Evolutionary conservation across 768 basidiomycete genomes (phyloP).

Genomic region (Amanita rubescens): DNA sequence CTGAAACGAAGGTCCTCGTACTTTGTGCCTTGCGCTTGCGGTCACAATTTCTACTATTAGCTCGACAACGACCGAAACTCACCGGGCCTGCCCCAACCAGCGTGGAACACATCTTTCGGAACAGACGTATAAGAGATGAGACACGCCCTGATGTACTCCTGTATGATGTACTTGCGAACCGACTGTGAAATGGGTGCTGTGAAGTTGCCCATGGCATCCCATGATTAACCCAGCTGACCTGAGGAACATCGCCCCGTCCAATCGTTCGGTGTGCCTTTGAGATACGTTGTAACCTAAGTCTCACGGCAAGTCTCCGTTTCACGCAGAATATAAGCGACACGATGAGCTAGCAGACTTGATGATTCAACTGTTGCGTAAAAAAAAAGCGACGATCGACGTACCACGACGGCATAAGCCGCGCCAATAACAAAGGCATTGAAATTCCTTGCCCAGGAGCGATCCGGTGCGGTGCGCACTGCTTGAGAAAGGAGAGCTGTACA

Average conservation of each 20-base stretch:
- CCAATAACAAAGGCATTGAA: conserved; percentile 63
- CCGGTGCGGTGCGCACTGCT: conserved; percentile 58
- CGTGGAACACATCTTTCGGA: conserved; percentile 57
- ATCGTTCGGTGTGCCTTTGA: conserved; percentile 53
- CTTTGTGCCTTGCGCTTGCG: conserved; percentile 42
- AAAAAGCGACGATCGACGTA: conserved; percentile 19
- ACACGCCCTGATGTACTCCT: conserved; percentile 72
- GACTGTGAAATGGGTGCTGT: conserved; percentile 27
- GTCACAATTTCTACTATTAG: not conserved
- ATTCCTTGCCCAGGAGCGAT: conserved; percentile 49
- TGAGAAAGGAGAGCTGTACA: conserved; percentile 62
- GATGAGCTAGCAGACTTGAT: conserved; percentile 33
- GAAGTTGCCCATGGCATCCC: not conserved
- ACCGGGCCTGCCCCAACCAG: conserved; percentile 76
- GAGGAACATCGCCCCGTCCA: conserved; percentile 49
- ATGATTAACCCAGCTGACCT: conserved; percentile 32
- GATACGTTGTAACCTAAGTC: conserved; percentile 56
- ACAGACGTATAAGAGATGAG: conserved; percentile 64
- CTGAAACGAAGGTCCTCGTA: conserved; percentile 59
- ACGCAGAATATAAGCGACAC: conserved; percentile 54
- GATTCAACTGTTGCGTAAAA: not conserved
- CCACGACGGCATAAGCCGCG: conserved; percentile 64
- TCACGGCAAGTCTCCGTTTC: conserved; percentile 63
- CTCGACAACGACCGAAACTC: conserved; percentile 13
- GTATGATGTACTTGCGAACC: conserved; percentile 59